Evolutionary conservation across 2,329 filamentous ascomycete genomes (phyloP), one percentile per base, ranked within the genome.

Genomic region (Macrophomina tecta): DNA sequence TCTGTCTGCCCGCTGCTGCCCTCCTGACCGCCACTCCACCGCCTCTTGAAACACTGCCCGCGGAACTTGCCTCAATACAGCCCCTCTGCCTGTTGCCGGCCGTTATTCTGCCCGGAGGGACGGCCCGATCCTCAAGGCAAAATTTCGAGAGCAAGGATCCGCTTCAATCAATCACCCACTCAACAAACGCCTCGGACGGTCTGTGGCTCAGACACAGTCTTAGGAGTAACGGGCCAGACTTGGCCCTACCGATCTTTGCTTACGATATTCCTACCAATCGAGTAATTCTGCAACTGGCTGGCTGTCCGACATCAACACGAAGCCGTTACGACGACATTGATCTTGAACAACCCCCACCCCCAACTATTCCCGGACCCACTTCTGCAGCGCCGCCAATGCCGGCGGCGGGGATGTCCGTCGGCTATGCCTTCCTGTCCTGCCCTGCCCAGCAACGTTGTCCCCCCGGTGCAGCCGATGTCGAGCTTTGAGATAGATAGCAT

Each of bases 401-500:
- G 18, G 42, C 38, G 36, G 55, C 28, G 23, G 38, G 18, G 55
- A 58, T 30, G 18, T 30, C 55, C 38, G n/a, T 45, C 36, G 12
- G 11, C 32, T n/a, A 16, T 3, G 5, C 14, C 49, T 2, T 32
- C 49, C n/a, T 11, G 32, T n/a, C 28, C 34, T 28, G n/a, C 18
- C 18, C 23, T 23, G 23, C 23, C 23, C 23, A 23, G 8, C 23
- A 14, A 45, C 23, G 7, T 8, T 51, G 23, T 23, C 23, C 23
- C 23, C 18, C 30, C 23, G 9, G 48, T 51, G 48, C 48, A 8
- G 48, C 4, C 18, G 9, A 28, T 12, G 23, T 30, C n/a, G 38
- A 30, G 38, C 18, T 45, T 16, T 60, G 56, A 60, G 40, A 60
- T 12, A 60, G 28, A 23, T 36, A 46, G 23, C 40, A 48, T 60